Base-by-base conservation (phyloP, 805 yeast species). In the Torulaspora gathmanii region DNA sequence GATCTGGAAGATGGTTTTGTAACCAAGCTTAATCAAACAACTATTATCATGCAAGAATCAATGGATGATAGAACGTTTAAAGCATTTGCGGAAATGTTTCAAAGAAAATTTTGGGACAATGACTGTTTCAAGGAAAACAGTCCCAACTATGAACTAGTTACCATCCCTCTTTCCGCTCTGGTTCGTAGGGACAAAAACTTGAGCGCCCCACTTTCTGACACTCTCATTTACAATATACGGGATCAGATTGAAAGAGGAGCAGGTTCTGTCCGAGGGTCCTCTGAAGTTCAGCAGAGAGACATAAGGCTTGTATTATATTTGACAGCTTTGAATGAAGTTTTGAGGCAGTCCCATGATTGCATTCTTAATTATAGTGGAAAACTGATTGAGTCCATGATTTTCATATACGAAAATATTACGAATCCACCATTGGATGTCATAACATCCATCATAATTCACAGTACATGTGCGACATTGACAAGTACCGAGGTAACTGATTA, bases 171-270 rank as follows among this genome's bases (percentile, higher is more conserved):
- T 40, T 91, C 90, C 7, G 75, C 83, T 0, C 64, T 91, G 36
- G 79, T 85, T 2, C 79, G 81, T 50, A 75, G 87, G 34, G 79
- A 82, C 37, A 51, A 51, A 8, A 20, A 48, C 0, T 37, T 60
- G 20, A 55, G 68, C 13, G 17, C 19, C 4, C 44, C 44, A n/a
- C 51, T 67, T 10, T 64, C 68, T 42, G 40, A 51, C 1, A 49
- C 46, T 8, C 42, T 70, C 20, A 50, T 59, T n/a, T 49, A 70
- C 4, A 74, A 74, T 42, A 80, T 90, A 20, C 69, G 71, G 29
- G 78, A 74, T 27, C 95, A 91, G 58, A 71, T 91, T 16, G 68
- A 69, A 9, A 86, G 82, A 52, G 85, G 90, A 51, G 97, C 97
- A 0, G 98, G 97, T 3, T 65, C 76, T 1, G 69, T 81, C 0